Conservation (phyloP, 345 rosid genomes). For the Gossypium longicalyx region DNA sequence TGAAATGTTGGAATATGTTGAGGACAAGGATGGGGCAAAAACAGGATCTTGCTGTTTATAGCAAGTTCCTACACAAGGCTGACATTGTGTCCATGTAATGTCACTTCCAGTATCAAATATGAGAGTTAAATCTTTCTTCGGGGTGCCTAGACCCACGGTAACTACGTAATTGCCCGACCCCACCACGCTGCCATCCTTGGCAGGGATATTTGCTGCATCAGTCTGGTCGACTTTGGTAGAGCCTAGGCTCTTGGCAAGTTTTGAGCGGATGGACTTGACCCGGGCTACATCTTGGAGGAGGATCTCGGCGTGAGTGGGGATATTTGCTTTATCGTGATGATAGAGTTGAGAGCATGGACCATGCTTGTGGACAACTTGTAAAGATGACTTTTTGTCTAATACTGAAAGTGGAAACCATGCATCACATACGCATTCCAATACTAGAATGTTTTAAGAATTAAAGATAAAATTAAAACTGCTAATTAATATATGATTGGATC, state of each 20-base stretch:
- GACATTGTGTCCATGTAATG: slow-evolving; percentile 63
- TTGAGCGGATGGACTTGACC: slow-evolving; percentile 56
- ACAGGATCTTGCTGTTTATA: slow-evolving; percentile 47
- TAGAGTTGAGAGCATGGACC: slow-evolving; percentile 53
- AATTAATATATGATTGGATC: neutral
- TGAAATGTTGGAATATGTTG: slow-evolving; percentile 53
- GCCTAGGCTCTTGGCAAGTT: slow-evolving; percentile 25
- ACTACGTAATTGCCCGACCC: slow-evolving; percentile 57
- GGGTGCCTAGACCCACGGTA: slow-evolving; percentile 56
- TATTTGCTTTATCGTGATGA: slow-evolving; percentile 11
- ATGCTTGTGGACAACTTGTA: slow-evolving; percentile 56
- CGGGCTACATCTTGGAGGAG: slow-evolving; percentile 59
- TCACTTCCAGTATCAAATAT: slow-evolving; percentile 71
- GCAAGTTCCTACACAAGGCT: slow-evolving; percentile 47
- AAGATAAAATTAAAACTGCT: too few relatives aligned
- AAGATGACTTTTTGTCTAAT: slow-evolving; percentile 36
- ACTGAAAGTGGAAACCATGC: slow-evolving; percentile 18
- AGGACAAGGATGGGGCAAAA: slow-evolving; percentile 45
- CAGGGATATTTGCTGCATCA: slow-evolving; percentile 44
- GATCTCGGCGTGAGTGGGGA: slow-evolving; percentile 37
- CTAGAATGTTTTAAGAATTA: neutral
- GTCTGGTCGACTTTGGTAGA: slow-evolving; percentile 20
- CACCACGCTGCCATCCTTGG: slow-evolving; percentile 46
- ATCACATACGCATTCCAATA: neutral
- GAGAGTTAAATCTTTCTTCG: slow-evolving; percentile 41